Percentiles rank a stretch among this genome's conserved stretches.
Evolutionary conservation across 2,329 filamentous ascomycete genomes (phyloP).

Genomic region (Fusarium siculi): DNA sequence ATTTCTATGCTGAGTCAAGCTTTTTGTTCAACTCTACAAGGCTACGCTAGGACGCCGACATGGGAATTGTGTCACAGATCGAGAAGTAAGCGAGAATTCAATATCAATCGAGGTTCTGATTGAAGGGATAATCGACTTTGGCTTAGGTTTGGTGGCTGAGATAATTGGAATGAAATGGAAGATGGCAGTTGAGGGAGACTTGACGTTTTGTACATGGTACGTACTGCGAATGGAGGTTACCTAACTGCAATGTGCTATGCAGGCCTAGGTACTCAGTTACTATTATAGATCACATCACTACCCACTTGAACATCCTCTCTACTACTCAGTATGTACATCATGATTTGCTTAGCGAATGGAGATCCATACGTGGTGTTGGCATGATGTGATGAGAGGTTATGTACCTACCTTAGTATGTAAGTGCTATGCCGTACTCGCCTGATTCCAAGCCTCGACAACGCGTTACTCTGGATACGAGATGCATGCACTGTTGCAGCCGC

Average conservation of each 20-base stretch:
- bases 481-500: background rate
- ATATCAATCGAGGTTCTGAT: background rate
- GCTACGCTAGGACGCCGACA: background rate
- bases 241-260: background rate
- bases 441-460: background rate
- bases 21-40: constrained; percentile 3
- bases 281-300: background rate
- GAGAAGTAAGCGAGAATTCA: background rate
- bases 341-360: background rate
- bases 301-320: background rate
- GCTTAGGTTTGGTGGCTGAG: background rate
- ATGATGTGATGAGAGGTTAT: constrained; percentile 10
- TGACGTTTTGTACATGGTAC: background rate
- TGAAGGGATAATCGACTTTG: background rate
- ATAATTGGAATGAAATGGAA: background rate
- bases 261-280: background rate
- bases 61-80: background rate
- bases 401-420: background rate
- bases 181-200: background rate
- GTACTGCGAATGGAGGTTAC: background rate
- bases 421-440: background rate
- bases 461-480: constrained; percentile 25
- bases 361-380: background rate
- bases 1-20: constrained; percentile 8
- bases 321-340: background rate